These are phyloP conservation scores for Oenanthe javanica DNA, from an alignment of 140 eudicot genomes.

Conservation along the genomic window DNA sequence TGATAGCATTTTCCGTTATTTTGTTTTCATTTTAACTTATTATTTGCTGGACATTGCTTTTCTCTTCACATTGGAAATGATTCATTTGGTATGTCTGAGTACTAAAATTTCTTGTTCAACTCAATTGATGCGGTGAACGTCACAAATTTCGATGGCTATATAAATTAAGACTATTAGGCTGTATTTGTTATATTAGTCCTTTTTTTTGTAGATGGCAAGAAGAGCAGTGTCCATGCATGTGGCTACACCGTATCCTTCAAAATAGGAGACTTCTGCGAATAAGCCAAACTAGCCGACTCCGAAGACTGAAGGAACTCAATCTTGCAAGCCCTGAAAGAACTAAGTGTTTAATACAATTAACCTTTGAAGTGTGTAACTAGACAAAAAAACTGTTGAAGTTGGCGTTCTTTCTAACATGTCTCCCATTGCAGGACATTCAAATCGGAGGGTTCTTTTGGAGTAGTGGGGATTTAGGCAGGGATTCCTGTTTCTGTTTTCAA, in stretches of 20 bases:
- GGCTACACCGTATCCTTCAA: no score
- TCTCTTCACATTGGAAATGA: background rate
- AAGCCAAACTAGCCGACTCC: conserved; percentile 68
- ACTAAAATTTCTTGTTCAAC: background rate
- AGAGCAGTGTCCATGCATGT: no score
- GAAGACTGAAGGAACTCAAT: no score
- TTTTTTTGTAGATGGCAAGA: conserved; percentile 54
- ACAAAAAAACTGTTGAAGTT: no score
- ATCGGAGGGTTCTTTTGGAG: conserved; percentile 39
- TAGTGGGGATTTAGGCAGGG: no score
- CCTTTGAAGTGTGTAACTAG: no score
- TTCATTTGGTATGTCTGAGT: background rate
- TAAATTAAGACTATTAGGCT: background rate
- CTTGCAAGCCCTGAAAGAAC: no score
- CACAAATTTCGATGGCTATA: background rate
- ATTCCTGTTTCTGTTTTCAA: conserved; percentile 17
- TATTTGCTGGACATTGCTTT: background rate
- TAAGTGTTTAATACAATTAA: no score
- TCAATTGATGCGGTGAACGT: background rate
- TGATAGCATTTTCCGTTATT: background rate
- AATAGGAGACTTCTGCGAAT: no score
- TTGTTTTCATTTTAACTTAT: background rate
- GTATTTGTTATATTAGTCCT: background rate
- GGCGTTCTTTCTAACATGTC: no score
- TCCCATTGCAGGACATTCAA: conserved; percentile 39